Conservation (phyloP, 108 stramenopile species). For the Fragilaria crotonensis region DNA sequence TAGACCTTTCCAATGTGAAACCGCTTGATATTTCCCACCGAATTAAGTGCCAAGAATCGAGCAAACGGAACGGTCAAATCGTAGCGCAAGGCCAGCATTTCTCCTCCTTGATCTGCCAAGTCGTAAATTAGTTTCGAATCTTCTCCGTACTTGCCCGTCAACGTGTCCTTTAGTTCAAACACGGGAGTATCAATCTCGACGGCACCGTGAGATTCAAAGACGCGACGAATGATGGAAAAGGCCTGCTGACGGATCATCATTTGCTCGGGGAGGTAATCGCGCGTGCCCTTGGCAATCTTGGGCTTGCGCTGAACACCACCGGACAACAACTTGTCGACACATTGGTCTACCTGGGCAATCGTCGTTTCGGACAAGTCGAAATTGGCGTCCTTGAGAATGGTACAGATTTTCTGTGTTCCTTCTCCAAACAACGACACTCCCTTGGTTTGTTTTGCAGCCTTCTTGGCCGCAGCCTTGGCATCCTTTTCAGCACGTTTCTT, state of each 20-base stretch:
- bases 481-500: constrained; percentile 79
- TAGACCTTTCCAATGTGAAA: constrained; percentile 91
- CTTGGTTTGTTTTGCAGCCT: constrained; percentile 48
- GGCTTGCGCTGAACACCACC: constrained; percentile 61
- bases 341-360: constrained; percentile 25
- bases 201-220: constrained; percentile 88
- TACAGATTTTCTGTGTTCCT: constrained; percentile 34
- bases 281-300: constrained; percentile 78
- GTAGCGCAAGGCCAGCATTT: constrained; percentile 70
- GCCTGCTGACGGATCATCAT: constrained; percentile 85
- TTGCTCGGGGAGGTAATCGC: constrained; percentile 76
- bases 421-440: constrained; percentile 51
- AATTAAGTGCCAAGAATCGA: constrained; percentile 78
- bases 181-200: constrained; percentile 94
- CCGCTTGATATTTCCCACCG: constrained; percentile 85
- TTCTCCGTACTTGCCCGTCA: constrained; percentile 94
- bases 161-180: constrained; percentile 84
- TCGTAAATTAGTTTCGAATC: constrained; percentile 89
- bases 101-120: constrained; percentile 89
- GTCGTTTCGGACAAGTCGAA: constrained; percentile 10
- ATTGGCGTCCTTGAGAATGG: constrained; percentile 3
- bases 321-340: constrained; percentile 24
- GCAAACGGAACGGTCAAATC: constrained; percentile 93
- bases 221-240: constrained; percentile 71
- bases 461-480: constrained; percentile 73